Conservation (phyloP, 257 asterid species). For the Sherardia arvensis region DNA sequence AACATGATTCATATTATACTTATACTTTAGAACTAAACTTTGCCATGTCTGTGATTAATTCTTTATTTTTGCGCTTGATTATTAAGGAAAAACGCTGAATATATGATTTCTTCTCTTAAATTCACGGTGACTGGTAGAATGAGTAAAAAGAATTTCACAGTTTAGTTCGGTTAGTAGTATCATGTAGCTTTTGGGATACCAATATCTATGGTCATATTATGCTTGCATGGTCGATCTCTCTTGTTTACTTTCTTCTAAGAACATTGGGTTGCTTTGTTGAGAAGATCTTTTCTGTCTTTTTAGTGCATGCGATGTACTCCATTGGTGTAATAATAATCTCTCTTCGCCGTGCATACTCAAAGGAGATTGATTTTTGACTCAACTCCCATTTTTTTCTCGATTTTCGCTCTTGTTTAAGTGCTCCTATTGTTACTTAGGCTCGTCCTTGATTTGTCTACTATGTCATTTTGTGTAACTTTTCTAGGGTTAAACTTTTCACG, state of each 20-base stretch:
- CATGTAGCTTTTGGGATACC: neutral
- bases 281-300: neutral
- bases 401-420: neutral
- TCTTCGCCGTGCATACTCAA: neutral
- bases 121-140: neutral
- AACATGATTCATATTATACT: slow-evolving; percentile 13
- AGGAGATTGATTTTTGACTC: no score
- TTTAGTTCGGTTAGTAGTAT: neutral
- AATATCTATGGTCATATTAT: neutral
- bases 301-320: neutral
- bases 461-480: no score
- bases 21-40: neutral
- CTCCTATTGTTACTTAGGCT: neutral
- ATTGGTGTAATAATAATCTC: neutral
- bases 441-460: no score
- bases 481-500: neutral
- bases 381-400: neutral
- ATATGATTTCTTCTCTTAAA: neutral
- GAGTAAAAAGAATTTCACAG: no score
- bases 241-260: slow-evolving; percentile 2
- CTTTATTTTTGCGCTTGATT: neutral
- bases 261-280: neutral
- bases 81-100: no score
- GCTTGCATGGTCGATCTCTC: neutral
- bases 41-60: neutral